phyloP scores from a whole-genome alignment of 768 basidiomycete genomes.

The Lactarius quietus region DNA sequence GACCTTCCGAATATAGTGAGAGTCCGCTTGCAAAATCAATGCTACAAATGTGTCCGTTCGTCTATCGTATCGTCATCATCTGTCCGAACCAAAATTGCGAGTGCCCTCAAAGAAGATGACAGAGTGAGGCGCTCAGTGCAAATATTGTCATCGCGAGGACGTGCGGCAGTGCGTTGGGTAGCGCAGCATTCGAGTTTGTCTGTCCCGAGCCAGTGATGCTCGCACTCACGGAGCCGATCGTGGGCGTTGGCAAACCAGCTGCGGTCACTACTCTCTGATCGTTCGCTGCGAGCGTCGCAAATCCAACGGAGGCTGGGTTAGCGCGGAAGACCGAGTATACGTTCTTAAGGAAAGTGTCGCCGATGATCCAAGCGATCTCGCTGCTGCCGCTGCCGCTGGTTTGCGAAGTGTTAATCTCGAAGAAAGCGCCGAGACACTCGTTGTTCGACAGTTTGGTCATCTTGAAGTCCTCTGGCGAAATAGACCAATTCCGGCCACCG shows the following conservation, averaged over 20 bases:
- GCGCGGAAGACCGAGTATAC: conserved; percentile 90
- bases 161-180: neutral
- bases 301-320: conserved; percentile 75
- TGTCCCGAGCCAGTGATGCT: conserved; percentile 37
- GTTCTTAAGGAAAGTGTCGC: conserved; percentile 94
- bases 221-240: conserved; percentile 51
- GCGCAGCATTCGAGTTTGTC: neutral
- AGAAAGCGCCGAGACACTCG: conserved; percentile 63
- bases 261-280: conserved; percentile 44
- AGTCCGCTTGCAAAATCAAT: neutral
- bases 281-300: conserved; percentile 62
- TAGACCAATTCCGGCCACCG: conserved; percentile 71
- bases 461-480: conserved; percentile 76
- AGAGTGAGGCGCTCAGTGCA: neutral
- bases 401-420: conserved; percentile 66
- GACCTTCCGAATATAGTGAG: neutral
- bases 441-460: conserved; percentile 51
- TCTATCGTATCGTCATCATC: neutral
- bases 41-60: neutral
- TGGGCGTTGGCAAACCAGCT: conserved; percentile 46
- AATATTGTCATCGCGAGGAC: neutral
- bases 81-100: neutral
- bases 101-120: neutral
- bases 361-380: conserved; percentile 79
- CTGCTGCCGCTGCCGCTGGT: conserved; percentile 35